Conservation (phyloP, 768 basidiomycete genomes). For the Suillus brevipes region DNA sequence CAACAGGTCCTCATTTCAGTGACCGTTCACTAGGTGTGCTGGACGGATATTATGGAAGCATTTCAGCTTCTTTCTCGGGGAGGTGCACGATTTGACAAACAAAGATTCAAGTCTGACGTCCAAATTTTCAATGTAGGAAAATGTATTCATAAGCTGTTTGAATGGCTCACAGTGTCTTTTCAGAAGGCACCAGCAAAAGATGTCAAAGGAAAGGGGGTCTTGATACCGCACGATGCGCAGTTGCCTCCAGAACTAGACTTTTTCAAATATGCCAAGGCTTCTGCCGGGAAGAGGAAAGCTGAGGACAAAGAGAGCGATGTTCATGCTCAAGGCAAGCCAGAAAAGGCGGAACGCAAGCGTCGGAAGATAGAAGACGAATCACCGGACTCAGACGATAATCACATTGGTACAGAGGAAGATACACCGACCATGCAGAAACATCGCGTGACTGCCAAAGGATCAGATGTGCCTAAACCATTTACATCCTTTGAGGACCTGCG, state of each 20-base stretch:
- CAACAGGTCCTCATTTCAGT: not conserved
- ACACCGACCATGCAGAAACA: slow-evolving; percentile 44
- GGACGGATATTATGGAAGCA: slow-evolving; percentile 60
- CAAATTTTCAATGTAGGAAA: slow-evolving; percentile 63
- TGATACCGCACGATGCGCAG: slow-evolving; percentile 39
- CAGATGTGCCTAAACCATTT: slow-evolving; percentile 59
- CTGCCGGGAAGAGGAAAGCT: slow-evolving; percentile 52
- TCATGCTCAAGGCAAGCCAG: slow-evolving; percentile 14
- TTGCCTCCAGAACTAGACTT: slow-evolving; percentile 85
- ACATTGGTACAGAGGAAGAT: slow-evolving; percentile 23
- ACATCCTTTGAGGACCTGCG: slow-evolving; percentile 60
- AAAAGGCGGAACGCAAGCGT: slow-evolving; percentile 26
- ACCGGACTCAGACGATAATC: slow-evolving; percentile 22
- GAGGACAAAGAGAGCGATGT: slow-evolving; percentile 17
- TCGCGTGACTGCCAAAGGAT: slow-evolving; percentile 75
- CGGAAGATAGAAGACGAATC: slow-evolving; percentile 29
- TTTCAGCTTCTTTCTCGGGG: slow-evolving; percentile 90
- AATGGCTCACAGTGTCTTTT: slow-evolving; percentile 7
- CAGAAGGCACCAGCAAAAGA: slow-evolving; percentile 28
- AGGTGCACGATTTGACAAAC: slow-evolving; percentile 79
- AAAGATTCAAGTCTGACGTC: slow-evolving; percentile 67
- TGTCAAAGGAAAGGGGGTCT: slow-evolving; percentile 24
- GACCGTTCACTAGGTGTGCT: not conserved
- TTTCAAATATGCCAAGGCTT: slow-evolving; percentile 79
- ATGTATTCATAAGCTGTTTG: not conserved